Percentiles rank a stretch among this genome's conserved stretches.
Conservation (phyloP, 2,329 filamentous ascomycete species). For the Colletotrichum falcatum region DNA sequence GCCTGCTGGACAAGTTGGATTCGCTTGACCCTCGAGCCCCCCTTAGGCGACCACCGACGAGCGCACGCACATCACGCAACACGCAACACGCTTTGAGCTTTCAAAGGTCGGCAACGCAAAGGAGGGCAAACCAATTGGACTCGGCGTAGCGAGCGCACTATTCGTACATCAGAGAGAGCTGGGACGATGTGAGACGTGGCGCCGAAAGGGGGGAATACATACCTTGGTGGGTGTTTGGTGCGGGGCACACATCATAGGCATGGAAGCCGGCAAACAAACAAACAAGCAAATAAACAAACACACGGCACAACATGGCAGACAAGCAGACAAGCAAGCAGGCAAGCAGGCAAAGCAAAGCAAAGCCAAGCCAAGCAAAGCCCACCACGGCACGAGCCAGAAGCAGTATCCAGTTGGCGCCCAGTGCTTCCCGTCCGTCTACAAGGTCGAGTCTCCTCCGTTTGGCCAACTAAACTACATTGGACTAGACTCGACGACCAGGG, state of each 20-base stretch:
- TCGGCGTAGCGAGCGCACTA: not conserved
- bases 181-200: constrained; percentile 15
- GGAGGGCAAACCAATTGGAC: not conserved
- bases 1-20: not conserved
- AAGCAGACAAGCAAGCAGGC: not conserved
- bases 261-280: not conserved
- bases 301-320: not conserved
- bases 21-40: not conserved
- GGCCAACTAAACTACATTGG: not conserved
- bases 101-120: not conserved
- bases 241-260: too few species aligned
- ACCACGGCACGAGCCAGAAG: not conserved
- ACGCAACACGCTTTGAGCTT: not conserved
- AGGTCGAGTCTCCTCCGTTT: not conserved
- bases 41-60: not conserved
- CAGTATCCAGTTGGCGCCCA: constrained; percentile 4
- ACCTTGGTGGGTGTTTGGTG: constrained; percentile 1
- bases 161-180: not conserved
- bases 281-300: not conserved
- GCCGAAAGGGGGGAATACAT: constrained; percentile 7
- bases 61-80: not conserved
- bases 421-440: constrained; percentile 14
- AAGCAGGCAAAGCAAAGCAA: not conserved
- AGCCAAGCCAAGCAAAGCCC: not conserved
- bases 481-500: constrained; percentile 3